phyloP scores from a whole-genome alignment of 164 flowering plant species.

The Stephania japonica region DNA sequence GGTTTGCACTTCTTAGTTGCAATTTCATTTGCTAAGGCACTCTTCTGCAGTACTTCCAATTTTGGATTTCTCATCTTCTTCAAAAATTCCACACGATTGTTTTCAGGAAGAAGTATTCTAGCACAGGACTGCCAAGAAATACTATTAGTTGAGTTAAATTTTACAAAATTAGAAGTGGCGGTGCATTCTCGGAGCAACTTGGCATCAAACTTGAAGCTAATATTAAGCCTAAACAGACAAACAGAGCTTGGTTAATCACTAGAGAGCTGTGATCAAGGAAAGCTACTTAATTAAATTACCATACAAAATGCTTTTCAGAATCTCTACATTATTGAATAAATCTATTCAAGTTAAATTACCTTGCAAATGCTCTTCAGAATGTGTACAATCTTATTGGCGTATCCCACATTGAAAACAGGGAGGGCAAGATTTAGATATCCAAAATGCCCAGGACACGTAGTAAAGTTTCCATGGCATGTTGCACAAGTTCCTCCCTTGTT shows the following conservation, averaged over 20 bases:
- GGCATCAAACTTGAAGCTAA: neutral
- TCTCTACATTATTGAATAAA: slow-evolving; percentile 16
- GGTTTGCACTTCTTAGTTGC: slow-evolving; percentile 48
- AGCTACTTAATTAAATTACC: slow-evolving; percentile 35
- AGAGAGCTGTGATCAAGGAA: neutral
- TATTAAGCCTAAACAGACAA: neutral
- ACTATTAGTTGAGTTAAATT: slow-evolving; percentile 1
- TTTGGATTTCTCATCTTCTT: slow-evolving; percentile 70
- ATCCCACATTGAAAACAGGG: slow-evolving; percentile 79
- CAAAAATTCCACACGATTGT: slow-evolving; percentile 34
- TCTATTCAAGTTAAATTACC: slow-evolving; percentile 33
- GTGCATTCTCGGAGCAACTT: neutral
- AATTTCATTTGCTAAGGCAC: slow-evolving; percentile 40
- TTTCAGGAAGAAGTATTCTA: slow-evolving; percentile 65
- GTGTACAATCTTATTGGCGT: slow-evolving; percentile 41
- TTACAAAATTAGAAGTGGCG: too few relatives aligned
- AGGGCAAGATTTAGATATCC: slow-evolving; percentile 67
- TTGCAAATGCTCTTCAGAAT: slow-evolving; percentile 87
- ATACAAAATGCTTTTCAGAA: slow-evolving; percentile 84
- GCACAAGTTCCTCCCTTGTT: slow-evolving; percentile 46
- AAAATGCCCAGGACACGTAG: slow-evolving; percentile 76
- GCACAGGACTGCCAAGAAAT: slow-evolving; percentile 56
- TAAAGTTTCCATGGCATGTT: slow-evolving; percentile 56
- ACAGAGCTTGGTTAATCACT: neutral
- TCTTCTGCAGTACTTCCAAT: slow-evolving; percentile 53